Evolutionary conservation across 495 filamentous ascomycete species (phyloP), one percentile per base, ranked within the genome.

Genomic region (Cladorrhinum samala): DNA sequence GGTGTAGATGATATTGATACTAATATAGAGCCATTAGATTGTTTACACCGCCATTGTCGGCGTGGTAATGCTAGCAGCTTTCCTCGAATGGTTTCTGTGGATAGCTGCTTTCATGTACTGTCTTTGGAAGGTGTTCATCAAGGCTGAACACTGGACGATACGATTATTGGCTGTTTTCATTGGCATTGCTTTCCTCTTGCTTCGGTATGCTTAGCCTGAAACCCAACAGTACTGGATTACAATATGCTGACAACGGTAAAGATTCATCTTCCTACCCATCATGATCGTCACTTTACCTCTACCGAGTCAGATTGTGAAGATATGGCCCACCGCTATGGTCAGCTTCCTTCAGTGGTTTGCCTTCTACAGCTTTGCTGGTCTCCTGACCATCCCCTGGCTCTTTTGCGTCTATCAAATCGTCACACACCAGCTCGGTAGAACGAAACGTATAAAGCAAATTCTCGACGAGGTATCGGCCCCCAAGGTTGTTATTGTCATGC

Each of bases 401-500:
- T 87, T 95, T 60, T 96, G 92, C 67, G 79, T 96, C 41, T 95
- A 93, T 64, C 83, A 91, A 57, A 80, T 95, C 13, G 84, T 95
- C 45, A 95, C 88, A 7, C 85, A 91, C 65, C 85, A 84, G 27
- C 72, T 96, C 20, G 92, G 93, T 36, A 81, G 89, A 46, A 86
- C 74, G 21, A 88, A 88, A 59, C 80, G 84, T 30, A 87, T 96
- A 60, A 91, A 96, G 64, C 77, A 87, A 44, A 83, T 88, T 0
- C 72, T 97, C 45, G 88, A 96, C 64, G 89, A 95, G 59, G 70
- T 76, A 0, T 87, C 85, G 7, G 92, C 93, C 1, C 93, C 93
- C 0, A 98, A 97, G 68, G 89, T 94, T 6, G 91, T 97, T 39
- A 89, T 97, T 50, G 86, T 97, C 40, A 96, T 98, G 90, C 93